phyloP scores from a whole-genome alignment of 1,284 basidiomycete genomes.

The Boletellus deceptivus region DNA sequence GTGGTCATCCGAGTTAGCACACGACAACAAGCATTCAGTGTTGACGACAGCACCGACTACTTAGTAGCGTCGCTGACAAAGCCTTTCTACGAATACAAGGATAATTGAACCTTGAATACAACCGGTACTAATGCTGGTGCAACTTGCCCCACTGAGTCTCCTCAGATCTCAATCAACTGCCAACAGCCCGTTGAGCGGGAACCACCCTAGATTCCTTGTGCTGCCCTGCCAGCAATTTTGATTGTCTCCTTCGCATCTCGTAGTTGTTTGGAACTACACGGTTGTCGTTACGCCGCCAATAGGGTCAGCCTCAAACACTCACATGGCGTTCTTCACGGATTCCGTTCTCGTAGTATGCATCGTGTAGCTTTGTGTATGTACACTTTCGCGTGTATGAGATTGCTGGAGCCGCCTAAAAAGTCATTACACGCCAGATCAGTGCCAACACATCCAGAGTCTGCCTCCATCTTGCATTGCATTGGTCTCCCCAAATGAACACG shows the following conservation, averaged over 20 bases:
- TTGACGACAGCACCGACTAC: background rate
- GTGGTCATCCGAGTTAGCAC: background rate
- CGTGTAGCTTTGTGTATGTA: background rate
- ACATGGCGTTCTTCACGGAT: background rate
- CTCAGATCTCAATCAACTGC: too few relatives aligned
- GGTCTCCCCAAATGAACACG: constrained; percentile 14
- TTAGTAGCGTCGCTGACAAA: constrained; percentile 5
- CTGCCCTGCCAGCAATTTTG: too few relatives aligned
- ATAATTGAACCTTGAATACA: too few relatives aligned
- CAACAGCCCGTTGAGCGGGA: too few relatives aligned
- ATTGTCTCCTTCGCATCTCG: too few relatives aligned
- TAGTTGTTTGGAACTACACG: too few relatives aligned
- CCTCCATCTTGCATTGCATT: background rate
- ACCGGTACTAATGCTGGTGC: too few relatives aligned
- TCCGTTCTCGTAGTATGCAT: constrained; percentile 16
- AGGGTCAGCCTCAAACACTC: too few relatives aligned
- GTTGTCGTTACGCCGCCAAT: too few relatives aligned
- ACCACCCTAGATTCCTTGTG: too few relatives aligned
- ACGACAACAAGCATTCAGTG: background rate
- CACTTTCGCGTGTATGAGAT: constrained; percentile 16
- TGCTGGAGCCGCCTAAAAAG: constrained; percentile 10
- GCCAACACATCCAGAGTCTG: background rate
- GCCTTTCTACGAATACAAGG: background rate
- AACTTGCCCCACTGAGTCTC: too few relatives aligned
- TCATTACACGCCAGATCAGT: constrained; percentile 22